Base-by-base conservation (phyloP, 2,329 filamentous ascomycete species). In the Trichoderma atroviride region DNA sequence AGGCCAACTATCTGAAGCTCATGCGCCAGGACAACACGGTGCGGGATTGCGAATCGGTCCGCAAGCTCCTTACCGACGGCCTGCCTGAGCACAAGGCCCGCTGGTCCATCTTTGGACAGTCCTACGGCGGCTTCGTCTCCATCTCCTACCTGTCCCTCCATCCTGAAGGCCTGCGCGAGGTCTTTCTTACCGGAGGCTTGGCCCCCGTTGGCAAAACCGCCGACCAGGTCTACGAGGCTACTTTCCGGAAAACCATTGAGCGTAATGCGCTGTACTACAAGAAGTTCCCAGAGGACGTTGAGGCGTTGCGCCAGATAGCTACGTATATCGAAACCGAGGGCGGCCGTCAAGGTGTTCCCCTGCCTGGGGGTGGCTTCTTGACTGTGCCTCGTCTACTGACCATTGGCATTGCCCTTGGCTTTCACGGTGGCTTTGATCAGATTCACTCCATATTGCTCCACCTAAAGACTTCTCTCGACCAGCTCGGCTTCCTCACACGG, bases 1-100 rank as follows among this genome's bases (percentile, higher is more conserved):
- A 97, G 79, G 91, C 91, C 7, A 86, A 89, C 65, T 97, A 97
- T 75, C 85, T 98, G 72, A 92, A 91, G 77, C 84, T 89, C 50
- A 97, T 97, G 83, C 88, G 95, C 53, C 94, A 95, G 40, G 94
- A 97, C 79, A 96, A 87, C 76, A 96, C 97, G 63, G 94, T 98
- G 52, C 89, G 88, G 58, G 95, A 98, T 76, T 92, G 91, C 72
- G 95, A 98, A 78, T 93, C 94, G 5, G 88, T 98, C 37, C 88
- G 95, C 5, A 87, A 89, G 74, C 90, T 86, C 50, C 83, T 98
- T 66, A 96, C 92, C 0, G 82, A 84, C 5, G 88, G 89, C 63
- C 92, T 89, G 74, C 89, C 91, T 0, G 83, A 86, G 27, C 87
- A 91, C 59, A 89, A 91, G 77, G 87, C 89, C 78, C 89, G 90